Percentiles rank a stretch among this genome's conserved stretches.
Evolutionary conservation across 805 yeast genomes (phyloP).

Genomic region (Wickerhamiella domercqiae): DNA sequence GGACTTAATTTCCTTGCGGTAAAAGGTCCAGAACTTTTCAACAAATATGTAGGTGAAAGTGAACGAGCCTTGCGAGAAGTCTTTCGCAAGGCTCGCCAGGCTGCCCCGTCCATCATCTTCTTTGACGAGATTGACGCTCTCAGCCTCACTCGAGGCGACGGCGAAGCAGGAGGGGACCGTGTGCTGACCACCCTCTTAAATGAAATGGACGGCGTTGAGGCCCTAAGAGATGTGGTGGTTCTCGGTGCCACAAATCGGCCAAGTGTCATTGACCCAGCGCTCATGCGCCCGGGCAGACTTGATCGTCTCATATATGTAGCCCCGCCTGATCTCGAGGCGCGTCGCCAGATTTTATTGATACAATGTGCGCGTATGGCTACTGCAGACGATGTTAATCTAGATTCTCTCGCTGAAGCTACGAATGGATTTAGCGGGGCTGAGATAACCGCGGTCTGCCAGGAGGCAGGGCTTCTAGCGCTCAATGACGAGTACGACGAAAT

Average conservation of each 20-base stretch:
- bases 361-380: conserved; percentile 51
- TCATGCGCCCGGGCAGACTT: conserved; percentile 87
- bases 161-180: conserved; percentile 54
- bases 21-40: conserved; percentile 91
- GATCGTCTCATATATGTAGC: conserved; percentile 87
- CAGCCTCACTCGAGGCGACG: conserved; percentile 51
- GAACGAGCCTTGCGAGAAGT: conserved; percentile 89
- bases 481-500: conserved; percentile 58
- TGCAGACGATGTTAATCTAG: conserved; percentile 34
- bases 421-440: conserved; percentile 97
- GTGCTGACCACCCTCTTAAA: conserved; percentile 82
- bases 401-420: conserved; percentile 42
- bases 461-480: conserved; percentile 88
- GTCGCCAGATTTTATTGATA: conserved; percentile 61
- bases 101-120: conserved; percentile 85
- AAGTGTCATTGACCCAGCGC: conserved; percentile 79
- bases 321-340: conserved; percentile 76
- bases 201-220: conserved; percentile 96
- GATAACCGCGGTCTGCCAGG: conserved; percentile 79
- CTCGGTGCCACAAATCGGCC: conserved; percentile 97
- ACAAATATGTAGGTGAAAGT: conserved; percentile 91
- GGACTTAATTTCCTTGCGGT: conserved; percentile 89
- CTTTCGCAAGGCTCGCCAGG: conserved; percentile 85
- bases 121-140: conserved; percentile 96
- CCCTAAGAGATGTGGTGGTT: conserved; percentile 78